These are phyloP conservation scores for Solanum pinnatisectum DNA, from an alignment of 257 asterid species.

Conservation along the genomic window DNA sequence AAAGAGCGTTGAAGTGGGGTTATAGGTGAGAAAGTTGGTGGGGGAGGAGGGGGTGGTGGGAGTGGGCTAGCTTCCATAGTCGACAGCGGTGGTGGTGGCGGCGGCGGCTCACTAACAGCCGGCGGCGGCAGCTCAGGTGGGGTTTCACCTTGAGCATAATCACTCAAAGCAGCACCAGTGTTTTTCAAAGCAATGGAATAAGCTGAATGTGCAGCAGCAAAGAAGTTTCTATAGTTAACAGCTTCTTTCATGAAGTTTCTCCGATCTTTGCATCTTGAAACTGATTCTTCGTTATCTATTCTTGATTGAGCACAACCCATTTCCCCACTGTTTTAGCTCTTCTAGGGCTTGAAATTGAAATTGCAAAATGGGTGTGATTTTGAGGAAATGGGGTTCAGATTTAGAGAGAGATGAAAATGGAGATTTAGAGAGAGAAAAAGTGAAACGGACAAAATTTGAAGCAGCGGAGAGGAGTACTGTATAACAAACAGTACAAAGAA, in stretches of 20 bases:
- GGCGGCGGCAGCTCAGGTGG: constrained; percentile 39
- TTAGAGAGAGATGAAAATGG: neutral
- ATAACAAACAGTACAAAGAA: constrained; percentile 2
- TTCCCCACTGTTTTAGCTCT: neutral
- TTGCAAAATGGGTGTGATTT: neutral
- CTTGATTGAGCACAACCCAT: constrained; percentile 97
- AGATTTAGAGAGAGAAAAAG: neutral
- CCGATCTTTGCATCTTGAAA: constrained; percentile 83
- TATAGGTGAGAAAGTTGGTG: constrained; percentile 71
- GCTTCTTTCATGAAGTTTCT: constrained; percentile 83
- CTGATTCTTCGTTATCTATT: constrained; percentile 88
- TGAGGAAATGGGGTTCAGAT: neutral
- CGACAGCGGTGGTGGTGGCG: constrained; percentile 61
- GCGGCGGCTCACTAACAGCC: constrained; percentile 27
- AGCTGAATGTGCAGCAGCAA: constrained; percentile 91
- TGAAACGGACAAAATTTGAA: neutral
- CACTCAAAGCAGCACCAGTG: constrained; percentile 92
- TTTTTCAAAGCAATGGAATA: constrained; percentile 70
- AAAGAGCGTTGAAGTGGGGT: constrained; percentile 63
- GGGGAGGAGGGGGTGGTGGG: constrained; percentile 87
- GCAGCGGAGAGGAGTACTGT: neutral
- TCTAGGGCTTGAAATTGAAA: neutral
- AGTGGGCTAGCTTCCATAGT: constrained; percentile 47
- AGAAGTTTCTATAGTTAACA: constrained; percentile 68
- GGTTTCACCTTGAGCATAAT: constrained; percentile 80